phyloP scores from a whole-genome alignment of 2,329 filamentous ascomycete genomes.

The Trichophyton simii region DNA sequence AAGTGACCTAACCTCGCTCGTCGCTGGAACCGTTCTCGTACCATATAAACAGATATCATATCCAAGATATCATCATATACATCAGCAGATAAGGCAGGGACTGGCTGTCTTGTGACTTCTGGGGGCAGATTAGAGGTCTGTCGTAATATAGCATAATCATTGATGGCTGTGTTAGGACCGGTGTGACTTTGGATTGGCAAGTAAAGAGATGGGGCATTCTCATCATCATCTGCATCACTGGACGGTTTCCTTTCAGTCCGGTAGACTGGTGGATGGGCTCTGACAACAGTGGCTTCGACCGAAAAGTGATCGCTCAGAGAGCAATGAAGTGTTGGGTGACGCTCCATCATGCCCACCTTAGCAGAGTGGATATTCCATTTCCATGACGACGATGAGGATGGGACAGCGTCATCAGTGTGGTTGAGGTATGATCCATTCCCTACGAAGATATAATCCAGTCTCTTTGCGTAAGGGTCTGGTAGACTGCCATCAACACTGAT shows the following conservation, averaged over 20 bases:
- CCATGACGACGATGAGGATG: slow-evolving; percentile 21
- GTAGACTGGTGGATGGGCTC: slow-evolving; percentile 18
- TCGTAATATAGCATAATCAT: neutral
- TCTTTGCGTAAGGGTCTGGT: slow-evolving; percentile 62
- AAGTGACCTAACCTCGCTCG: slow-evolving; percentile 65
- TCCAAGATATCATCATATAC: slow-evolving; percentile 62
- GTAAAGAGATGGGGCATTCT: slow-evolving; percentile 8
- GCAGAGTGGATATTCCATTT: slow-evolving; percentile 60
- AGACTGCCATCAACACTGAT: slow-evolving; percentile 52
- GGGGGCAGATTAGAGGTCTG: slow-evolving; percentile 2
- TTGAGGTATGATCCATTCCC: slow-evolving; percentile 37
- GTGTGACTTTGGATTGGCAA: slow-evolving; percentile 14
- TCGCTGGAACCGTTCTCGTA: slow-evolving; percentile 60
- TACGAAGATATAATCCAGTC: slow-evolving; percentile 91
- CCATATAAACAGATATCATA: slow-evolving; percentile 55
- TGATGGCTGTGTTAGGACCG: neutral
- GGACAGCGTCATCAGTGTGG: neutral
- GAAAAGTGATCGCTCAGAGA: slow-evolving; percentile 93
- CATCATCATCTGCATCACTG: slow-evolving; percentile 10
- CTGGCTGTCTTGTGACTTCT: neutral
- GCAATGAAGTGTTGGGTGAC: slow-evolving; percentile 68
- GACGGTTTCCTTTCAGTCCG: neutral
- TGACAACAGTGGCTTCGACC: slow-evolving; percentile 62
- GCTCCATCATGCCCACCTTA: slow-evolving; percentile 65
- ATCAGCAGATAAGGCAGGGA: slow-evolving; percentile 15